Percentiles rank a stretch among this genome's conserved stretches.
Conservation (phyloP, 2,329 filamentous ascomycete species). For the Akanthomyces dipterigenus region DNA sequence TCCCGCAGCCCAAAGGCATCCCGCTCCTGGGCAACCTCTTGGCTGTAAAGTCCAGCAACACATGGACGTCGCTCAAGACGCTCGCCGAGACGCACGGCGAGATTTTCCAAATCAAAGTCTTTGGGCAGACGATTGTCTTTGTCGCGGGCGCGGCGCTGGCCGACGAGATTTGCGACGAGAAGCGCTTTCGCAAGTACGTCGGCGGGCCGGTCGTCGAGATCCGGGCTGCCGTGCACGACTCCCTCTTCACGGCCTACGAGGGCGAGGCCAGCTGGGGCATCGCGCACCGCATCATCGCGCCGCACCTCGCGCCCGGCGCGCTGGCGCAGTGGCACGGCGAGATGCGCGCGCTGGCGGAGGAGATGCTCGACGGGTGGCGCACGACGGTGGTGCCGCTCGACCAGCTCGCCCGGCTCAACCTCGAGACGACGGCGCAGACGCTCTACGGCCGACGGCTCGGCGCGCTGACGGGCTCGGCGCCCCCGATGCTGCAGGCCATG, state of each 20-base stretch:
- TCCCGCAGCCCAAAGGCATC: constrained; percentile 28
- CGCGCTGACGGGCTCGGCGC: constrained; percentile 37
- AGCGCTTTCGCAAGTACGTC: constrained; percentile 47
- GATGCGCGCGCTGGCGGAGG: constrained; percentile 41
- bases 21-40: constrained; percentile 33
- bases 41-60: constrained; percentile 28
- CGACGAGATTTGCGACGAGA: constrained; percentile 45
- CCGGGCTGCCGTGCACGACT: constrained; percentile 40
- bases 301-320: constrained; percentile 29
- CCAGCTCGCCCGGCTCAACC: constrained; percentile 46
- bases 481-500: constrained; percentile 46
- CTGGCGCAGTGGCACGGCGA: constrained; percentile 36
- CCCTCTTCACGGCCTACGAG: constrained; percentile 47
- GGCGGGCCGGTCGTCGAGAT: constrained; percentile 48
- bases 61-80: constrained; percentile 30
- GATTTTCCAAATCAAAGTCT: constrained; percentile 32
- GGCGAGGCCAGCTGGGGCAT: constrained; percentile 43
- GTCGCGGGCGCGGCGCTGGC: constrained; percentile 42
- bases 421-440: constrained; percentile 43
- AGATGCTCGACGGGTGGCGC: constrained; percentile 45
- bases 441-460: constrained; percentile 46
- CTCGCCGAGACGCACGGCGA: constrained; percentile 30
- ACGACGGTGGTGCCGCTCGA: constrained; percentile 31
- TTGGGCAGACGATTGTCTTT: constrained; percentile 32
- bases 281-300: constrained; percentile 46